A percentile compares a stretch with the other conserved stretches of the same genome.
These are phyloP conservation scores for Juglanconis oblonga DNA, from an alignment of 2,329 filamentous ascomycete species.

Conservation along the genomic window DNA sequence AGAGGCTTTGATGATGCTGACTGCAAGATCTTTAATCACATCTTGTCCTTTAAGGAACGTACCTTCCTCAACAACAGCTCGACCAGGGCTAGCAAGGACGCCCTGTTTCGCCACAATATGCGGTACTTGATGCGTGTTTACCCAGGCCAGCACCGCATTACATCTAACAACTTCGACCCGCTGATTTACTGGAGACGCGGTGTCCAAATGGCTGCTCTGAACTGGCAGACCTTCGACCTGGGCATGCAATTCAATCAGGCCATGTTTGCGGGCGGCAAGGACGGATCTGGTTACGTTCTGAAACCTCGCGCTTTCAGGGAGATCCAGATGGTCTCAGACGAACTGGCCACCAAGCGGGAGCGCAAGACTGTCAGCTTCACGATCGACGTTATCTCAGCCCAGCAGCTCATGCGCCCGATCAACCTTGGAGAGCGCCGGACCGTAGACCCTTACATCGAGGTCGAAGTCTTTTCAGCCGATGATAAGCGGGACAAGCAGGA, in stretches of 20 bases:
- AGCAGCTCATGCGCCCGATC: conserved; percentile 82
- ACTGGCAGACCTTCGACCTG: conserved; percentile 97
- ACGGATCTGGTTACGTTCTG: conserved; percentile 86
- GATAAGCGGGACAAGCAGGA: conserved; percentile 88
- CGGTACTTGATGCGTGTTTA: conserved; percentile 92
- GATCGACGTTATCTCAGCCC: conserved; percentile 87
- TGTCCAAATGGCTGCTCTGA: conserved; percentile 95
- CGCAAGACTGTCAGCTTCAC: conserved; percentile 81
- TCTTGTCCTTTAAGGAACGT: conserved; percentile 90
- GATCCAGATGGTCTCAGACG: conserved; percentile 54
- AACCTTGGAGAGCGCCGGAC: conserved; percentile 54
- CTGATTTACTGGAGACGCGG: conserved; percentile 91
- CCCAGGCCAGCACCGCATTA: conserved; percentile 75
- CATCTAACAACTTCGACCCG: conserved; percentile 92
- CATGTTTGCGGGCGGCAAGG: conserved; percentile 90
- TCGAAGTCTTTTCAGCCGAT: conserved; percentile 91
- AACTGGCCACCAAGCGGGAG: conserved; percentile 62
- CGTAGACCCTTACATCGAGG: conserved; percentile 90
- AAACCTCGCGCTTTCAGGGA: conserved; percentile 85
- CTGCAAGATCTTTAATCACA: conserved; percentile 86
- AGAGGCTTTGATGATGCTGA: conserved; percentile 73
- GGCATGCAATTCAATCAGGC: conserved; percentile 96
- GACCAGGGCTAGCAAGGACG: conserved; percentile 70
- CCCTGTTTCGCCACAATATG: conserved; percentile 87
- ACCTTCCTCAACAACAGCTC: conserved; percentile 80